A percentile compares a stretch with the other conserved stretches of the same genome.
Evolutionary conservation across 2,329 filamentous ascomycete species (phyloP).

Genomic region (Ophiosphaerella narmari): DNA sequence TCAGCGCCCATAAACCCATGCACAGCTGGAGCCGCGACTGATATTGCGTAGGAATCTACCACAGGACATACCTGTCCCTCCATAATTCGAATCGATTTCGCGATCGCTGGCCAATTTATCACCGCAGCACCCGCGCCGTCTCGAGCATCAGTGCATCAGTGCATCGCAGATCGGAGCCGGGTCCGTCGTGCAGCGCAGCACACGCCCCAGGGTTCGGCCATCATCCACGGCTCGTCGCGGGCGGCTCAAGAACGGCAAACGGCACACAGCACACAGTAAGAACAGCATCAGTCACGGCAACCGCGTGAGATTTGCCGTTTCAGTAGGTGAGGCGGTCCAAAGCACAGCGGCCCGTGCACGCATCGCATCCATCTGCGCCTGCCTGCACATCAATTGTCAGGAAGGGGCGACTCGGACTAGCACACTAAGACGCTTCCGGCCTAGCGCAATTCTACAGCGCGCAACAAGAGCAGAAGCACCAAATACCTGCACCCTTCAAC

Average conservation of each 20-base stretch:
- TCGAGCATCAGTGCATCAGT: too few relatives aligned
- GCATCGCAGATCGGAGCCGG: too few relatives aligned
- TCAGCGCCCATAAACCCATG: slow-evolving; percentile 26
- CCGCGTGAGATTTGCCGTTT: slow-evolving; percentile 35
- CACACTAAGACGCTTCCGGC: slow-evolving; percentile 25
- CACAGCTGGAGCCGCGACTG: slow-evolving; percentile 8
- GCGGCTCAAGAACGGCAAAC: slow-evolving; percentile 9
- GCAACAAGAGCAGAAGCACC: slow-evolving; percentile 34
- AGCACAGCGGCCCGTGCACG: slow-evolving; percentile 15
- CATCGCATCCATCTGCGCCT: slow-evolving; percentile 14
- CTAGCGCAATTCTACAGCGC: slow-evolving; percentile 37
- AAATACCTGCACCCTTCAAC: slow-evolving; percentile 45
- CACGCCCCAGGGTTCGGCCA: too few relatives aligned
- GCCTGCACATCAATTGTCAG: slow-evolving; percentile 18
- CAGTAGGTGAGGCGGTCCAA: slow-evolving; percentile 12
- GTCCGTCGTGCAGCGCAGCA: too few relatives aligned
- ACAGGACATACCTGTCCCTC: too few relatives aligned
- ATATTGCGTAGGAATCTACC: slow-evolving; percentile 5
- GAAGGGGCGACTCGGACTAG: slow-evolving; percentile 25
- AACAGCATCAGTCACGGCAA: slow-evolving; percentile 7
- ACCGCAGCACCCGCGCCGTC: too few relatives aligned
- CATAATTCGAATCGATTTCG: too few relatives aligned
- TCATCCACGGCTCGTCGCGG: background rate
- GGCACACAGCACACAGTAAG: too few relatives aligned
- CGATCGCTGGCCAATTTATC: too few relatives aligned